Evolutionary conservation across 2,329 filamentous ascomycete genomes (phyloP), one percentile per base, ranked within the genome.

Genomic region (Pleomassaria siparia): DNA sequence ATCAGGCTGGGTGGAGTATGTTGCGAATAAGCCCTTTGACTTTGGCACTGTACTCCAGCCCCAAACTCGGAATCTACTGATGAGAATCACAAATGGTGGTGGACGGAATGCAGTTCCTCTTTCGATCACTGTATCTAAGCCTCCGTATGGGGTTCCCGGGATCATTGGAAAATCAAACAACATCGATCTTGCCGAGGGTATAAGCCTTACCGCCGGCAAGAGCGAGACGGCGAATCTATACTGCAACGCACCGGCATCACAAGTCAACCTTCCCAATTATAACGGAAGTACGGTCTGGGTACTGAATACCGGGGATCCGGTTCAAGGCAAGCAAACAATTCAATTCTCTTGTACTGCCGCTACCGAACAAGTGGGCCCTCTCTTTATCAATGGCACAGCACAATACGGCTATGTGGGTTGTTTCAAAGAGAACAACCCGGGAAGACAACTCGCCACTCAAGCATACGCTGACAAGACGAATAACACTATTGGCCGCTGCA

Each of bases 51-150:
- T 84, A 2, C 76, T 73, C 0, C 74, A 82, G 56, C 80, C 80
- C 29, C 74, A 69, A 0, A 76, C 75, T 0, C 70, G 66, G 1
- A 72, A 71, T 3, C 71, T 82, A 3, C 74, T 73, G 43, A 71
- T 84, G 62, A 74, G 81, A 1, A 60, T 84, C 20, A 80, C 76
- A 28, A 84, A 84, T 56, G 75, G 74, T 40, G 79, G 76, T 8
- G 51, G 36, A 21, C 13, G 15, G 16, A 67, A 60, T 29, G 77
- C 78, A 49, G 76, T 78, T 42, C 73, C 74, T 1, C 71, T 84
- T 1, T 80, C 76, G 0, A 65, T 84, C 12, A 83, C 81, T 0
- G 80, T 85, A 2, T 84, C 81, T 0, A 85, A 85, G 58, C 80
- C 81, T 3, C 82, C 82, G 0, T 83, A 80, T 44, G 80, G 80